These are phyloP conservation scores for Chaetomium globosum DNA, from an alignment of 2,329 filamentous ascomycete species.

Conservation along the genomic window DNA sequence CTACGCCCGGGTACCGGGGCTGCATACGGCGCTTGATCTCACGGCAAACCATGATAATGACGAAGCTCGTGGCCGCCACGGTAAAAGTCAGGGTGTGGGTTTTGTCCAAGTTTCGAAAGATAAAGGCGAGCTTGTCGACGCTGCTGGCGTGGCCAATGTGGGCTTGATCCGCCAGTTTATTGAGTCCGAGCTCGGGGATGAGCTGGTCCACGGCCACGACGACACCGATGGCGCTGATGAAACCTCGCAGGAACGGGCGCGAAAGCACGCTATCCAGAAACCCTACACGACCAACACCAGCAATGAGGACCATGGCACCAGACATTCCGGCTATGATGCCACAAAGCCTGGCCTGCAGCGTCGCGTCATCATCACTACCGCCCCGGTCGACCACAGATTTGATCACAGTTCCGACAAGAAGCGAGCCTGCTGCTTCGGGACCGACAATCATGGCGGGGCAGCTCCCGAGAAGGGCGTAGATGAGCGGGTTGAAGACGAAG, in stretches of 20 bases:
- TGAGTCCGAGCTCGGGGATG: conserved; percentile 84
- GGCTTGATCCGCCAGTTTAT: conserved; percentile 61
- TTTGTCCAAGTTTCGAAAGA: conserved; percentile 66
- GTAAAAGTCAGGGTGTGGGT: conserved; percentile 74
- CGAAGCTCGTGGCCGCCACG: conserved; percentile 78
- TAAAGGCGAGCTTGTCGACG: conserved; percentile 80
- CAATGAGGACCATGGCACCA: conserved; percentile 83
- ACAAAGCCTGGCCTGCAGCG: conserved; percentile 76
- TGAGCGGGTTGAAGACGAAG: conserved; percentile 87
- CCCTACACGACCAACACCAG: conserved; percentile 80
- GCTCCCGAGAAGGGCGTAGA: conserved; percentile 89
- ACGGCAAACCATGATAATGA: conserved; percentile 87
- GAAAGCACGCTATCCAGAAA: conserved; percentile 95
- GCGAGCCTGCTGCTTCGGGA: conserved; percentile 88
- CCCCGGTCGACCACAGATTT: conserved; percentile 74
- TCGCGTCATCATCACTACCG: conserved; percentile 64
- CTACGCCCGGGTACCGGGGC: conserved; percentile 75
- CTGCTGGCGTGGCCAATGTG: conserved; percentile 81
- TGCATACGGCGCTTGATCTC: conserved; percentile 81
- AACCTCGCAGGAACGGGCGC: conserved; percentile 86
- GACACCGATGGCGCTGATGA: conserved; percentile 95
- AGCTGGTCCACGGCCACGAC: conserved; percentile 95
- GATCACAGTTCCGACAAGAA: conserved; percentile 86
- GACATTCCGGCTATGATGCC: conserved; percentile 87
- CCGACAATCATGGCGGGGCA: conserved; percentile 93